Evolutionary conservation across 768 basidiomycete species (phyloP).

Genomic region (Amanita fuliginea): DNA sequence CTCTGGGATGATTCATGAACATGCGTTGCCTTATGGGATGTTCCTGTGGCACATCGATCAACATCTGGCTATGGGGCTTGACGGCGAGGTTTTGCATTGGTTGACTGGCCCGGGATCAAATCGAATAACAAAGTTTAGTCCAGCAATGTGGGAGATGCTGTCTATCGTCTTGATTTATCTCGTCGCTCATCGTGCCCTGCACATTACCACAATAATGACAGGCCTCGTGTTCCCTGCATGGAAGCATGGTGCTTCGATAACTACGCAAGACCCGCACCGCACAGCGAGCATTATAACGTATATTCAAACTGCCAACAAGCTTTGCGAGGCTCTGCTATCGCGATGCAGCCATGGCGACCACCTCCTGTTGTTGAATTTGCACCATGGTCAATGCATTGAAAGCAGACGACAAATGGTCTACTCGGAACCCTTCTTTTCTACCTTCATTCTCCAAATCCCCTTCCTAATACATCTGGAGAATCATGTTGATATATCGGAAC

Average conservation of each 20-base stretch:
- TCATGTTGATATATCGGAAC: slow-evolving; percentile 37
- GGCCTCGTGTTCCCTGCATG: slow-evolving; percentile 77
- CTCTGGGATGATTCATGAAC: slow-evolving; percentile 30
- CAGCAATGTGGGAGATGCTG: slow-evolving; percentile 60
- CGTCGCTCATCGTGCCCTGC: slow-evolving; percentile 54
- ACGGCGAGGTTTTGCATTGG: slow-evolving; percentile 63
- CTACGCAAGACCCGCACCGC: slow-evolving; percentile 23
- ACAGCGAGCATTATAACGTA: slow-evolving; percentile 33
- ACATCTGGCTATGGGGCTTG: slow-evolving; percentile 64
- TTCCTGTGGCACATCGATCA: slow-evolving; percentile 70
- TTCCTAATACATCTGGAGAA: slow-evolving; percentile 63
- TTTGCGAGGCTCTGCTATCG: slow-evolving; percentile 53
- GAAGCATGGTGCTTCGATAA: slow-evolving; percentile 39
- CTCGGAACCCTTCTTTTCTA: slow-evolving; percentile 50
- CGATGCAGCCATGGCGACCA: slow-evolving; percentile 32
- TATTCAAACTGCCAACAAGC: slow-evolving; percentile 48
- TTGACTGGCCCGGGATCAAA: slow-evolving; percentile 55
- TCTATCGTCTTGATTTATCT: slow-evolving; percentile 53
- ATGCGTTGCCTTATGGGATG: slow-evolving; percentile 53
- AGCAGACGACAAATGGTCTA: slow-evolving; percentile 64
- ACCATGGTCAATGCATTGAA: slow-evolving; percentile 58
- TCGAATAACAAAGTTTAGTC: slow-evolving; percentile 46
- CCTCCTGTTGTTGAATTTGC: slow-evolving; percentile 35
- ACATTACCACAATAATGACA: slow-evolving; percentile 59
- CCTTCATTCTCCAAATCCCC: slow-evolving; percentile 54